Base-by-base conservation (phyloP, 768 basidiomycete species). In the Serendipita sp. region DNA sequence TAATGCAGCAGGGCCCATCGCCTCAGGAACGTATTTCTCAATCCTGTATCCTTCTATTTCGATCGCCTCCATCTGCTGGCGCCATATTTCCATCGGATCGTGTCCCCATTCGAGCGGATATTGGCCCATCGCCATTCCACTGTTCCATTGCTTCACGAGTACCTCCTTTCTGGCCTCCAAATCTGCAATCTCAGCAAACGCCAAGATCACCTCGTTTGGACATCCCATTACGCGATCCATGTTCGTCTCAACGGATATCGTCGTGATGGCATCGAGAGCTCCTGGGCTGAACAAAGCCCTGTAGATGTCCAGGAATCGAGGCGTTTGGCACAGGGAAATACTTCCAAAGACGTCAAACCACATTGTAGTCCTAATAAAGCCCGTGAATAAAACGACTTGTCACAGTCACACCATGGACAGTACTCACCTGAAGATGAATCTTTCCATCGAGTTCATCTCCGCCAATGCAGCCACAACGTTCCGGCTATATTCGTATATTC, bases 271-370 rank as follows among this genome's bases (percentile, higher is more conserved):
- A 70, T 45, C 65, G 42, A 24, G 81, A 79, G 20, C 70, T 14
- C 65, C 71, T 3, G 53, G 53, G n/a, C 30, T 22, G 71, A 83
- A 90, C 44, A 91, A 74, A 26, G 71, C 70, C 24, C 78, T 76
- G 68, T 88, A 84, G 43, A 78, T 75, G 2, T 67, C 33, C 42
- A 85, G 72, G 71, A 89, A 83, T 53, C 75, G 74, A 9, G 89
- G 88, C 2, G 73, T 66, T 65, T 77, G 67, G 65, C 78, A 75
- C n/a, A 79, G 82, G n/a, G 88, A 87, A 60, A 85, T 79, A 1
- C 84, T 82, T 4, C 86, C 88, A 60, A 90, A 77, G 38, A 90
- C 86, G 70, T 91, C 89, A 71, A 90, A 89, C 89, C 89, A 91
- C 62, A 90, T 82, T 16, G 86, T 82, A 28, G 88, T 85, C 72